Evolutionary conservation across 768 basidiomycete genomes (phyloP), one percentile per base, ranked within the genome.

Genomic region (Leucosporidium yakuticum): DNA sequence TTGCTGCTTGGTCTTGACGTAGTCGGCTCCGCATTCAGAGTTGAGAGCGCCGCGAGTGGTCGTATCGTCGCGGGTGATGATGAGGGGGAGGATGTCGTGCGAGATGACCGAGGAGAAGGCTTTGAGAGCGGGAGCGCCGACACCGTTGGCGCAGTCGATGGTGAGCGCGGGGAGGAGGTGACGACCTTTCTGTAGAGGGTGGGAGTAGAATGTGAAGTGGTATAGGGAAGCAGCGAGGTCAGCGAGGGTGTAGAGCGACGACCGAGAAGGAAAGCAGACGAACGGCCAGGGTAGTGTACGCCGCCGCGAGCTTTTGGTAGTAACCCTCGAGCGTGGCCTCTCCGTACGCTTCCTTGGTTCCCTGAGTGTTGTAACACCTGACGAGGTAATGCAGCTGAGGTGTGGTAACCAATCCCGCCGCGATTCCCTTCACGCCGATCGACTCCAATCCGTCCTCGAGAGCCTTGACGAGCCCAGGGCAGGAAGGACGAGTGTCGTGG

Each of bases 111-210:
- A 49, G 36, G 20, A 76, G 49, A 98, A 80, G 53, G 83, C 84
- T 44, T 81, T 80, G 19, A 90, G 86, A 49, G 88, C 87, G 11
- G 83, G 80, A 21, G 89, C 85, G 57, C 96, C 96, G 29, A 99
- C 96, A 32, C 96, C 96, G 77, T 99, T 98, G n/a, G 96, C 96
- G 77, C 96, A 98, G 78, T 99, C 96, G 51, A 99, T 82, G n/a
- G 89, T 78, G 57, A 99, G 76, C 34, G 71, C 65, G 4, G 68
- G 64, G 20, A 69, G 48, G 86, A 84, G 21, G 83, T 78, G 17
- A 83, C 79, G 62, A 81, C 79, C 51, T 25, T 27, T 31, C 61
- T 62, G 50, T 51, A 9, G 19, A 25, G 31, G 29, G 25, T 23
- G 2, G 15, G 15, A 39, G 20, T 23, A n/a, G 31, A 29, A 14